Base-by-base conservation (phyloP, 345 rosid genomes). In the Cardamine occulta region DNA sequence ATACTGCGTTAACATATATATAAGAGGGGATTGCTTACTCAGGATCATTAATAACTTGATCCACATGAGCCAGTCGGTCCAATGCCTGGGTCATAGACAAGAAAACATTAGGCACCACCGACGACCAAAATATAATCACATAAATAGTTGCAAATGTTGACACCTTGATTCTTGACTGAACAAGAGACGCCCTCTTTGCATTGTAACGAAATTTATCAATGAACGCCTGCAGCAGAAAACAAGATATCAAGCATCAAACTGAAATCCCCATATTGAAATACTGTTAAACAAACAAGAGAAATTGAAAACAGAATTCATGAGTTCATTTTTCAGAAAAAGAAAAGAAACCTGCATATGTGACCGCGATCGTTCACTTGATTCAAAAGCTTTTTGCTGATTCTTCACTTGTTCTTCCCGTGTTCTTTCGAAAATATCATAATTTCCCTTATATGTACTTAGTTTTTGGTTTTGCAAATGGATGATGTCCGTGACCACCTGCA, bases 81-180 rank as follows among this genome's bases (percentile, higher is more conserved):
- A 92, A 66, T 69, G 98, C 99, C 98, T 92, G 82, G 63, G 52
- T 57, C 66, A 80, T 71, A 68, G 45, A 59, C 68, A 82, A 39
- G 54, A 70, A 55, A 35, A 54, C 55, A 44, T 73, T 44, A 73
- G 70, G 37, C 47, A 73, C 2, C 66, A 62, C 45, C 19, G 60
- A 54, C 6, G 29, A 73, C 53, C 26, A 67, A 61, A 12, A 68
- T 66, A 53, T 52, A 67, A 54, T 54, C 81, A 65, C 47, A 59
- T 61, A 73, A 17, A 61, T 59, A 73, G 21, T 34, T 60, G 62
- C 35, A 65, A 53, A 11, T 45, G 73, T 65, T 78, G 29, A 73
- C 39, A 95, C 99, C 99, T 95, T 95, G 82, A 95, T 92, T 86
- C 98, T 87, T 68, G 99, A 95, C 87, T 95, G 99, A 76, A 95